Evolutionary conservation across 306 rosid species (phyloP).

Genomic region (Begonia fuchsioides): DNA sequence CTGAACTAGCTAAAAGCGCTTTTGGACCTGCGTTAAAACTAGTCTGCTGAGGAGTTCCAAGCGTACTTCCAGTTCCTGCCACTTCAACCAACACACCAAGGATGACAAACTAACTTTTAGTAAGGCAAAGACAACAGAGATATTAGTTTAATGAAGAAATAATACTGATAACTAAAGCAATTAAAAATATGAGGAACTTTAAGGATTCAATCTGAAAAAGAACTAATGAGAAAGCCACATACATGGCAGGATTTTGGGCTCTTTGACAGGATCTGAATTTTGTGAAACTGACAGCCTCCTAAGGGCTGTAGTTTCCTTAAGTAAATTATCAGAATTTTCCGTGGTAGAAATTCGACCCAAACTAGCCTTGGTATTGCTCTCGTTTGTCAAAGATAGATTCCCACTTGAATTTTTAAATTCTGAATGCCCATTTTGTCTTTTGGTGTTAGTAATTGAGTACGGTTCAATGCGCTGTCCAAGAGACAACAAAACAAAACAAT

Average conservation of each 20-base stretch:
- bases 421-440: constrained; percentile 59
- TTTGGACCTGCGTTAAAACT: constrained; percentile 54
- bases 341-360: constrained; percentile 44
- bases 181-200: constrained; percentile 8
- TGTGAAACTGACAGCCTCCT: constrained; percentile 90
- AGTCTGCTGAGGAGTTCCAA: constrained; percentile 80
- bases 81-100: constrained; percentile 45
- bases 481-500: constrained; percentile 14
- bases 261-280: constrained; percentile 71
- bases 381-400: constrained; percentile 45
- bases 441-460: constrained; percentile 41
- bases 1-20: constrained; percentile 40
- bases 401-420: constrained; percentile 61
- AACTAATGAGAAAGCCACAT: constrained; percentile 17
- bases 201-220: neutral
- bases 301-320: constrained; percentile 71
- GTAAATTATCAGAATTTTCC: constrained; percentile 63
- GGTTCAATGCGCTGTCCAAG: constrained; percentile 81
- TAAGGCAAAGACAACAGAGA: neutral
- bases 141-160: neutral
- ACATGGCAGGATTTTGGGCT: constrained; percentile 68
- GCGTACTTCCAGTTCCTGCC: constrained; percentile 82
- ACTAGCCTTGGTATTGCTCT: constrained; percentile 47
- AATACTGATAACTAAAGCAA: constrained; percentile 5
- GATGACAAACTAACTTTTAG: constrained; percentile 6